Base-by-base conservation (phyloP, 2,329 filamentous ascomycete genomes). In the Fusarium scirpi region DNA sequence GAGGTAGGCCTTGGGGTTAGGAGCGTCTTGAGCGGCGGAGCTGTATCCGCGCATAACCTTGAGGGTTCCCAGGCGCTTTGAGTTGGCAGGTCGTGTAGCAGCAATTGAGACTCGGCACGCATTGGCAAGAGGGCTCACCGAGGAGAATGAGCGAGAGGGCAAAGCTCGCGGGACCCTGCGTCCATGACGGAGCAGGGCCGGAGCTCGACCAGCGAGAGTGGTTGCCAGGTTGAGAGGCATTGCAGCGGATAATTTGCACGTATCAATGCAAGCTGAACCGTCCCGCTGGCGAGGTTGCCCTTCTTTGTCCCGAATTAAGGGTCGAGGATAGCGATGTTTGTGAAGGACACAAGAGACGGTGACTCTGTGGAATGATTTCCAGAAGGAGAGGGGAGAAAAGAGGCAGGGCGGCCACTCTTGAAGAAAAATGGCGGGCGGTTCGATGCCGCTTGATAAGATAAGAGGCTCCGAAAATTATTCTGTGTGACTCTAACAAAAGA, bases 1-100 rank as follows among this genome's bases (percentile, higher is more conserved):
- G 75, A 98, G 85, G 82, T 97, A 97, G 68, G 94, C 93, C 83
- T 94, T 90, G 56, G 94, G 89, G 78, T 92, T 93, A 59, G 94
- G 93, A 55, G 93, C 91, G 71, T 90, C 85, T 81, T 96, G 88
- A 49, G 84, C 81, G 41, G 78, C 79, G 47, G 80, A 79, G 74
- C 79, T 82, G 70, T 82, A 81, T 44, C 77, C 61, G 25, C 85
- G 81, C 59, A 81, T 75, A 57, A 85, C 79, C 60, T 84, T 82
- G 58, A 82, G 80, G 57, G 83, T 83, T 65, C 87, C 83, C 59
- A 84, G 81, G 59, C 85, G 82, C 78, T 86, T 86, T 60, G 75
- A 68, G 65, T 72, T 72, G 24, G 74, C 74, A 22, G 73, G 65
- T 79, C 80, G 67, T 78, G 71, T 60, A 68, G 70, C 65, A 47